Percentiles rank a stretch among this genome's conserved stretches.
Conservation (phyloP, 164 flowering plant genomes). For the Sextonia rubra region DNA sequence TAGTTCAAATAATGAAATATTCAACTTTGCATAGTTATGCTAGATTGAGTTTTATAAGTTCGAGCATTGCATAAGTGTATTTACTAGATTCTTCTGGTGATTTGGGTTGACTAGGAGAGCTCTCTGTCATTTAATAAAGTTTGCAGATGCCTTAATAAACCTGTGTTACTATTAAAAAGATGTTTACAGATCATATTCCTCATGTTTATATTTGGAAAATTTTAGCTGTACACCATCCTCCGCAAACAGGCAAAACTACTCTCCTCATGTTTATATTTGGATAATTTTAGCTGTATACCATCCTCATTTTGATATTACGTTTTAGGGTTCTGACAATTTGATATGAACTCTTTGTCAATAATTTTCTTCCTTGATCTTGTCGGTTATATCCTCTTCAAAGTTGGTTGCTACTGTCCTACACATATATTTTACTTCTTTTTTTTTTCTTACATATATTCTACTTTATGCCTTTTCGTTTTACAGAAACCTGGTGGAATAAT, state of each 20-base stretch:
- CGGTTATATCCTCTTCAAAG: background rate
- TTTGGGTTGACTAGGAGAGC: too few relatives aligned
- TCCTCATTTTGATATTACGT: background rate
- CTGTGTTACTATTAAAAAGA: too few relatives aligned
- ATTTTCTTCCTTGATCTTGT: background rate
- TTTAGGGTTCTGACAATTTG: background rate
- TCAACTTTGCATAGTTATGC: too few relatives aligned
- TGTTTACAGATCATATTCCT: conserved; percentile 1
- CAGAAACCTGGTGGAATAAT: conserved; percentile 93
- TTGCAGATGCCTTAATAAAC: too few relatives aligned
- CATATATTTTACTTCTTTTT: conserved; percentile 6
- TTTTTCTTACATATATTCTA: conserved; percentile 14
- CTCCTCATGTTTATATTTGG: background rate
- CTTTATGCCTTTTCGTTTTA: conserved; percentile 19
- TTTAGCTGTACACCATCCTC: background rate
- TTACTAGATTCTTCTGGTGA: too few relatives aligned
- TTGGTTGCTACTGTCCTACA: background rate
- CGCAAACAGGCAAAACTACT: background rate
- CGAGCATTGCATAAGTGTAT: too few relatives aligned
- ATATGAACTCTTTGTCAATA: background rate
- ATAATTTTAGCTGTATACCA: background rate
- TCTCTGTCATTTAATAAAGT: too few relatives aligned
- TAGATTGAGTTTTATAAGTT: too few relatives aligned
- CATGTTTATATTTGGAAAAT: background rate
- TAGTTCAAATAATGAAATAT: background rate